Percentiles rank a stretch among this genome's conserved stretches.
Evolutionary conservation across 345 rosid genomes (phyloP).

Genomic region (Aurinia saxatilis): DNA sequence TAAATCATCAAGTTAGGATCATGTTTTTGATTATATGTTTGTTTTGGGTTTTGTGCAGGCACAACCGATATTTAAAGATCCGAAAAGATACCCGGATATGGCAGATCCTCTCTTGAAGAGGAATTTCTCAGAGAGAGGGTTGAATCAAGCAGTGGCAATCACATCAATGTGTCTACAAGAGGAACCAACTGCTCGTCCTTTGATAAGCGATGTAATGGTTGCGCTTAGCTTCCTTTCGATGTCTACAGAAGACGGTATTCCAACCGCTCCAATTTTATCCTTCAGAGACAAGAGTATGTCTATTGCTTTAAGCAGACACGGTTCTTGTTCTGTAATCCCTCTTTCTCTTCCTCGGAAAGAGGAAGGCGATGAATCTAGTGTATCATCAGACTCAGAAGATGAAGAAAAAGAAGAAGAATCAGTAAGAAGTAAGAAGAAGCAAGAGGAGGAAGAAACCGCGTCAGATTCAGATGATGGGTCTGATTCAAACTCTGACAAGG

Average conservation of each 20-base stretch:
- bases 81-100: constrained; percentile 60
- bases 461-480: constrained; percentile 6
- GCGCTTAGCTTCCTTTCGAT: constrained; percentile 63
- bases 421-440: background rate
- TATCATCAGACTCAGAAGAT: constrained; percentile 13
- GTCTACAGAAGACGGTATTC: constrained; percentile 26
- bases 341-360: constrained; percentile 23
- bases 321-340: constrained; percentile 21
- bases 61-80: constrained; percentile 59
- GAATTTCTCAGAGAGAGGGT: constrained; percentile 52
- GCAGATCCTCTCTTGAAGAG: constrained; percentile 60
- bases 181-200: constrained; percentile 66
- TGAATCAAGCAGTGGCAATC: constrained; percentile 82
- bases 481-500: constrained; percentile 13
- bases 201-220: constrained; percentile 65
- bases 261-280: constrained; percentile 17
- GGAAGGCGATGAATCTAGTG: background rate
- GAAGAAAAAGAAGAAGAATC: constrained; percentile 1
- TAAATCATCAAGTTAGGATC: background rate
- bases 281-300: constrained; percentile 34
- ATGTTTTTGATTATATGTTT: constrained; percentile 3
- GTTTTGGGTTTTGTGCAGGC: constrained; percentile 37
- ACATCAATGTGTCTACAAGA: constrained; percentile 89
- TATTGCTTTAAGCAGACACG: constrained; percentile 27
- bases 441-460: background rate